A percentile compares a stretch with the other conserved stretches of the same genome.
phyloP scores from a whole-genome alignment of 1,139 yeast species.

The Debaryomyces nepalensis region DNA sequence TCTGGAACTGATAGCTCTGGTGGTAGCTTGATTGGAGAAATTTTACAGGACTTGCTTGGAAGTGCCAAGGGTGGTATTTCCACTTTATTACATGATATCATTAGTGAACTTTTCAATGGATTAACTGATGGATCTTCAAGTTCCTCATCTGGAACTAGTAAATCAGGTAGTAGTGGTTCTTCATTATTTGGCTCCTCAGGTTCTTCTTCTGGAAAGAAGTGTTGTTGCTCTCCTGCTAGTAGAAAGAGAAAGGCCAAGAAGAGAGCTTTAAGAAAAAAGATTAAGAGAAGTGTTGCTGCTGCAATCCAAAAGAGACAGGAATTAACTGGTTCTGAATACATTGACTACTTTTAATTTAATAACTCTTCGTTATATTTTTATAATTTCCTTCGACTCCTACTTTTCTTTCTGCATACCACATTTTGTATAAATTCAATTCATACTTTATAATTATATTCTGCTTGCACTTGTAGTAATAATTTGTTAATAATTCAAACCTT shows the following conservation, averaged over 20 bases:
- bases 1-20: constrained; percentile 20
- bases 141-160: constrained; percentile 5
- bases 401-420: constrained; percentile 4
- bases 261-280: constrained; percentile 25
- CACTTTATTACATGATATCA: constrained; percentile 12
- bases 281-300: constrained; percentile 23
- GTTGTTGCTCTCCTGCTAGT: constrained; percentile 17
- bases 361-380: too few species aligned
- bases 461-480: background rate
- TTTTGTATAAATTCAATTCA: constrained; percentile 5
- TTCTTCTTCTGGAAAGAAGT: constrained; percentile 20
- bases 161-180: constrained; percentile 17
- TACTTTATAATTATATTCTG: background rate
- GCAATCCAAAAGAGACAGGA: constrained; percentile 15
- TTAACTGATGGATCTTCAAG: constrained; percentile 20
- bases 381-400: constrained; percentile 1
- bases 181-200: constrained; percentile 15
- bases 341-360: background rate
- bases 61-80: constrained; percentile 17
- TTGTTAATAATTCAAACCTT: too few species aligned
- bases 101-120: constrained; percentile 16
- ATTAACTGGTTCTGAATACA: constrained; percentile 3
- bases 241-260: constrained; percentile 21
- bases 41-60: constrained; percentile 17
- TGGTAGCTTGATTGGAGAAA: constrained; percentile 15